These are phyloP conservation scores for Paramecium pentaurelia DNA, from an alignment of 73 alveolate genomes.

Conservation along the genomic window DNA sequence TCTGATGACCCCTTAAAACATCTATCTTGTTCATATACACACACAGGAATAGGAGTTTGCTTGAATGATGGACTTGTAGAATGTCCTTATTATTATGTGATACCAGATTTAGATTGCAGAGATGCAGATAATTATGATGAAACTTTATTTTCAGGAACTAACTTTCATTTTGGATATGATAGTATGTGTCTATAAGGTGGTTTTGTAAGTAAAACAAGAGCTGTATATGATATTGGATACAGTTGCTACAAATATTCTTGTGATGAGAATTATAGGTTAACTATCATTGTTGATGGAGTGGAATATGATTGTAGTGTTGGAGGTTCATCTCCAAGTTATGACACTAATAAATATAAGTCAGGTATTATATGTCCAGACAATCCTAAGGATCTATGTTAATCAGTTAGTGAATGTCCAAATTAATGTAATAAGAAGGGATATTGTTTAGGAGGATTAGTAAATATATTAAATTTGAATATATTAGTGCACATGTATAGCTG, in stretches of 20 bases:
- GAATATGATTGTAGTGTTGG: not conserved
- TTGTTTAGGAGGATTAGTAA: not conserved
- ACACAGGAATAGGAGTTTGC: not conserved
- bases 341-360: not conserved
- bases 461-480: no score
- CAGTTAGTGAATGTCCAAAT: not conserved
- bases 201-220: not conserved
- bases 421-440: conserved; percentile 3
- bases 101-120: not conserved
- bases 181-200: conserved; percentile 25
- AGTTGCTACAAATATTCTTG: not conserved
- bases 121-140: not conserved
- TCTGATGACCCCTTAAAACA: not conserved
- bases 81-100: not conserved
- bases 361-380: not conserved
- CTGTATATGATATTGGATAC: not conserved
- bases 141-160: not conserved
- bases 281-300: not conserved
- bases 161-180: not conserved
- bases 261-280: not conserved
- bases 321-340: not conserved
- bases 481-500: conserved; percentile 14
- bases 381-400: not conserved
- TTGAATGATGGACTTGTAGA: not conserved
- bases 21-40: not conserved